These are phyloP conservation scores for Suillus occidentalis DNA, from an alignment of 768 basidiomycete genomes.

Conservation along the genomic window DNA sequence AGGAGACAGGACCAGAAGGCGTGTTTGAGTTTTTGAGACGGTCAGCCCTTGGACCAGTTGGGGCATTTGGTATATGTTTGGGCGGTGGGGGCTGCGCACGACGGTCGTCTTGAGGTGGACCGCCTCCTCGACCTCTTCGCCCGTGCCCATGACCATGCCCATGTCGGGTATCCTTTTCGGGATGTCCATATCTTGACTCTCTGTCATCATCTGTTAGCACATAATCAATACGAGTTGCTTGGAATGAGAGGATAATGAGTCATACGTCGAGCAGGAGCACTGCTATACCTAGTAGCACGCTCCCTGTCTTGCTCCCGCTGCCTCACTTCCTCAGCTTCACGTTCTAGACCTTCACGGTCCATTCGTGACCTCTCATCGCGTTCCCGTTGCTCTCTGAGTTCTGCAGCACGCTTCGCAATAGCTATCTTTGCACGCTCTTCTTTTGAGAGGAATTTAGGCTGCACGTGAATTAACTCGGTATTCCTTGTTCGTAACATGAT, in stretches of 20 bases:
- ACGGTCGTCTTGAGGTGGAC: constrained; percentile 37
- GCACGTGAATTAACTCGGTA: constrained; percentile 8
- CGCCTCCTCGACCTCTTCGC: constrained; percentile 41
- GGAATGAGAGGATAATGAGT: neutral
- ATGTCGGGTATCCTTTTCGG: constrained; percentile 50
- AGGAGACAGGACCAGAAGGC: constrained; percentile 27
- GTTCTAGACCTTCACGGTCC: constrained; percentile 74
- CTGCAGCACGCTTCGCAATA: constrained; percentile 81
- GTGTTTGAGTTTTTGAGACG: constrained; percentile 44
- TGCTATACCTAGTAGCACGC: constrained; percentile 40
- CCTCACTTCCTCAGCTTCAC: constrained; percentile 67
- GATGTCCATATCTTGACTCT: constrained; percentile 46
- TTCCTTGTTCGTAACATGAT: neutral
- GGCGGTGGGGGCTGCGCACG: constrained; percentile 30
- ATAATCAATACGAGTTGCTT: constrained; percentile 8
- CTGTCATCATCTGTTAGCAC: constrained; percentile 45
- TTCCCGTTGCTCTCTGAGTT: constrained; percentile 72
- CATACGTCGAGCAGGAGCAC: constrained; percentile 39
- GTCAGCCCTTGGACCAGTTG: constrained; percentile 83
- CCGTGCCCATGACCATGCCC: constrained; percentile 38
- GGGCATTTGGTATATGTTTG: constrained; percentile 53
- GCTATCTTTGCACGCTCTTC: constrained; percentile 89
- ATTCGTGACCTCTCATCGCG: constrained; percentile 57
- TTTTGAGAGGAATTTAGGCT: constrained; percentile 95
- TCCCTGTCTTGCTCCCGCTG: constrained; percentile 46